These are phyloP conservation scores for Medicago truncatula DNA, from an alignment of 306 rosid genomes.

Conservation along the genomic window MtrunA17r5.0-ANR NC_053048.1:46474001-46474500, in stretches of 20 bases:
- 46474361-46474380: neutral
- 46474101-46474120: slow-evolving; percentile 21
- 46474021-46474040: slow-evolving; percentile 90
- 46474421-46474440: neutral
- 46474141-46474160: slow-evolving; percentile 43
- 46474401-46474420: slow-evolving; percentile 7
- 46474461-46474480: slow-evolving; percentile 10
- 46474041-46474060: slow-evolving; percentile 97
- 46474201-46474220: slow-evolving; percentile 98
- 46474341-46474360: slow-evolving; percentile 24
- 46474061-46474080: slow-evolving; percentile 58
- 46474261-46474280: slow-evolving; percentile 97
- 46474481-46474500: slow-evolving; percentile 8
- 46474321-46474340: slow-evolving; percentile 69
- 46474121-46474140: slow-evolving; percentile 31
- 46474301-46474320: slow-evolving; percentile 92
- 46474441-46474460: neutral
- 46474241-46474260: slow-evolving; percentile 83
- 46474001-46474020: slow-evolving; percentile 97
- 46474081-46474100: neutral
- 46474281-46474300: slow-evolving; percentile 88
- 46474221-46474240: slow-evolving; percentile 90
- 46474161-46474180: slow-evolving; percentile 96
- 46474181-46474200: slow-evolving; percentile 99
- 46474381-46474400: neutral